Conservation (phyloP, 139 green algal species). For the Haematococcus lacustris region DNA sequence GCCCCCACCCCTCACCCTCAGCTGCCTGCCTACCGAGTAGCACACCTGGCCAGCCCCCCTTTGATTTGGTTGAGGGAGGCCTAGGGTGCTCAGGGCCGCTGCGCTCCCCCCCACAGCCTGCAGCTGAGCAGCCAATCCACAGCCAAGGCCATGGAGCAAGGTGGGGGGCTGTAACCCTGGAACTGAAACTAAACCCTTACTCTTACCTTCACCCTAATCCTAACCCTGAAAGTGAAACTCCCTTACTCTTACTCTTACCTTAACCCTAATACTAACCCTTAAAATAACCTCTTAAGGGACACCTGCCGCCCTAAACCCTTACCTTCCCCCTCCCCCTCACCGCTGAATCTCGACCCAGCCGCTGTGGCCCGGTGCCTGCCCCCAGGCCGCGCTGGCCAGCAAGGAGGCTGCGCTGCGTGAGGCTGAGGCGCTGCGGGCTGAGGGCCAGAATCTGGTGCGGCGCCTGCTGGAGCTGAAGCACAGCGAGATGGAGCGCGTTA, state of each 20-base stretch:
- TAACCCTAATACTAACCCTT: neutral
- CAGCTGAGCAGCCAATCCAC: too few species aligned
- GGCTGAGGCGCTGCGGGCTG: constrained; percentile 22
- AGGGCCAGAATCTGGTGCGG: constrained; percentile 28
- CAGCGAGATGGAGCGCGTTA: constrained; percentile 48
- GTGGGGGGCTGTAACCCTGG: too few species aligned
- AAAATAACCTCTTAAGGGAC: neutral
- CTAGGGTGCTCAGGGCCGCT: too few species aligned
- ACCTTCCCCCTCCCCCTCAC: neutral
- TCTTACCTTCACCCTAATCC: neutral
- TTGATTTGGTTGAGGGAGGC: too few species aligned
- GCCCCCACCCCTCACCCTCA: too few species aligned
- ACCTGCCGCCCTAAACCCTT: neutral
- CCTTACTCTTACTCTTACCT: neutral
- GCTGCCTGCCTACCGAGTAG: too few species aligned
- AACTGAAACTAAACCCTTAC: neutral
- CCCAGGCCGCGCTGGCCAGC: constrained; percentile 23
- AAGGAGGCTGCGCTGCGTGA: constrained; percentile 30
- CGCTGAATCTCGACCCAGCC: neutral
- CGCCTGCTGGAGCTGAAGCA: constrained; percentile 56
- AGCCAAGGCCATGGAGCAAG: too few species aligned
- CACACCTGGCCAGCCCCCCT: too few species aligned
- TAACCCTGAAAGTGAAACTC: neutral
- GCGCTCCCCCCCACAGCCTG: too few species aligned
- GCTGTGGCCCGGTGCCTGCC: neutral